Percentiles rank a stretch among this genome's conserved stretches.
phyloP scores from a whole-genome alignment of 2,329 filamentous ascomycete genomes.

The Aureobasidium sp. region DNA sequence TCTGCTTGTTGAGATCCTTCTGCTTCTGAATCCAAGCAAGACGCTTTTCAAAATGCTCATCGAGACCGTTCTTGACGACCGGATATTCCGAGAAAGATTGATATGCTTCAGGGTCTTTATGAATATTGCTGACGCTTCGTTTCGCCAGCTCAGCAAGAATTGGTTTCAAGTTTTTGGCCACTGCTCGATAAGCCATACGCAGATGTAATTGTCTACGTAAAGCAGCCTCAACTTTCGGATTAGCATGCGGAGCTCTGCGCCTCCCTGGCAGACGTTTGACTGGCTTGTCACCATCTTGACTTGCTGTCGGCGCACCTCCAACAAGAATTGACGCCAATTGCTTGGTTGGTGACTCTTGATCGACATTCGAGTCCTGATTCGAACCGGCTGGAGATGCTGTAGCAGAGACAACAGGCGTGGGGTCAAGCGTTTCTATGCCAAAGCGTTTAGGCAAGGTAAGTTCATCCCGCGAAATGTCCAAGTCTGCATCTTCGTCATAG shows the following conservation, averaged over 20 bases:
- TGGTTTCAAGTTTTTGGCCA: slow-evolving; percentile 57
- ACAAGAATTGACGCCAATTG: neutral
- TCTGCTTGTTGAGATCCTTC: slow-evolving; percentile 31
- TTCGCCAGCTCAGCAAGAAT: slow-evolving; percentile 60
- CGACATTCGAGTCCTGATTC: neutral
- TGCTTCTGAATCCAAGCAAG: slow-evolving; percentile 33
- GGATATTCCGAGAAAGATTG: slow-evolving; percentile 49
- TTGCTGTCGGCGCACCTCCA: neutral
- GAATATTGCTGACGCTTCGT: slow-evolving; percentile 51
- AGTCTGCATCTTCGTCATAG: neutral
- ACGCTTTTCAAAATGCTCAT: slow-evolving; percentile 38
- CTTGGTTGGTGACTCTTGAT: slow-evolving; percentile 12
- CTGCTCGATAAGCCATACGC: slow-evolving; percentile 57
- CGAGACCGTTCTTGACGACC: slow-evolving; percentile 46
- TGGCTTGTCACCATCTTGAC: slow-evolving; percentile 13
- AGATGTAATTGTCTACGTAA: slow-evolving; percentile 57
- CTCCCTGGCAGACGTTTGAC: slow-evolving; percentile 27
- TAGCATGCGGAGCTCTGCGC: slow-evolving; percentile 41
- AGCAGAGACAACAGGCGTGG: slow-evolving; percentile 8
- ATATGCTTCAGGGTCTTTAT: slow-evolving; percentile 48
- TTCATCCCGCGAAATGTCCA: neutral
- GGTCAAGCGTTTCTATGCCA: slow-evolving; percentile 3
- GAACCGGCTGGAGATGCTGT: slow-evolving; percentile 10
- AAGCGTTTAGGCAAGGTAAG: neutral
- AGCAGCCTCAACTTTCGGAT: slow-evolving; percentile 39